phyloP scores from a whole-genome alignment of 495 filamentous ascomycete species.

The Gamarada debralockiae region DNA sequence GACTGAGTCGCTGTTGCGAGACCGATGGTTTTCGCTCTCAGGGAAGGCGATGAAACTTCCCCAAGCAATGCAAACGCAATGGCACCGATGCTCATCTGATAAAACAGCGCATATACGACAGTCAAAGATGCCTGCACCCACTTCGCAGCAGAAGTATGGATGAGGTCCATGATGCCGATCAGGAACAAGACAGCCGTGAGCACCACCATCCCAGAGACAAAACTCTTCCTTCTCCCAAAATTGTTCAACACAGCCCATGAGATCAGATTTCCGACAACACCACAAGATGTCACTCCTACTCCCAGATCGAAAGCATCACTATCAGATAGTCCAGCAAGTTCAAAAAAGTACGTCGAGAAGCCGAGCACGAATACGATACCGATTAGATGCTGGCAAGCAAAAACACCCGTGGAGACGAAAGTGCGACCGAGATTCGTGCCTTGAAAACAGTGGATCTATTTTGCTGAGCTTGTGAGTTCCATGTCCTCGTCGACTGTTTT shows the following conservation, averaged over 20 bases:
- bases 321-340: conserved; percentile 57
- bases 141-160: background rate
- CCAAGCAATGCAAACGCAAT: conserved; percentile 57
- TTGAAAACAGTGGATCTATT: conserved; percentile 62
- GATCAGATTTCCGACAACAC: conserved; percentile 38
- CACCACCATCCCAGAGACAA: conserved; percentile 43
- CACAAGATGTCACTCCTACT: conserved; percentile 37
- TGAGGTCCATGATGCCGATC: conserved; percentile 32
- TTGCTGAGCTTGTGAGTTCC: conserved; percentile 49
- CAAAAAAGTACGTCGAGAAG: conserved; percentile 66
- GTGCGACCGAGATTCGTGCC: conserved; percentile 63
- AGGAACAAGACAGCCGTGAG: conserved; percentile 30
- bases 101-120: conserved; percentile 47
- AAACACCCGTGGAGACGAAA: conserved; percentile 62
- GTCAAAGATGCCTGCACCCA: conserved; percentile 50
- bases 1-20: conserved; percentile 59
- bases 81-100: conserved; percentile 54
- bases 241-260: conserved; percentile 31
- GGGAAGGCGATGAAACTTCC: conserved; percentile 29
- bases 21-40: conserved; percentile 60
- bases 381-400: conserved; percentile 66
- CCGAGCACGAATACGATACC: conserved; percentile 67
- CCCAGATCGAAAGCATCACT: conserved; percentile 48
- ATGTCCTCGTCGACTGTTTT: conserved; percentile 65
- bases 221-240: conserved; percentile 49